Base-by-base conservation (phyloP, 108 stramenopile genomes). In the Cyclostephanos tholiformis region DNA sequence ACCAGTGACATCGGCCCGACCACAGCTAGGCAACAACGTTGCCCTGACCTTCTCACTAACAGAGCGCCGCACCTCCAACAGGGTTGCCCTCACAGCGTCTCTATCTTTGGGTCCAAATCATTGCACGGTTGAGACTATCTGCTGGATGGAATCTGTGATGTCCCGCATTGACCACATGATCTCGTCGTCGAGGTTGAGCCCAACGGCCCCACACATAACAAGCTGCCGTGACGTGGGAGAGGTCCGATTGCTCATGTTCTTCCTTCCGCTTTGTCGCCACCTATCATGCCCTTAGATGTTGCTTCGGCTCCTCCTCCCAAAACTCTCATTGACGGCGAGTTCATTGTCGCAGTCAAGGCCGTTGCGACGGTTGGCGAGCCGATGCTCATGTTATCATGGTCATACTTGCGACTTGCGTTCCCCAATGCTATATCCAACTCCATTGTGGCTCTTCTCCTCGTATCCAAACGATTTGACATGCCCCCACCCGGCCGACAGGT, bases 91-190 rank as follows among this genome's bases (percentile, higher is more conserved):
- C 44, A 71, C 59, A 12, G 70, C 70, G 2, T 71, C 58, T 29
- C 51, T 70, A 32, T 70, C 69, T 6, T 70, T 57, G 9, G 69
- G 69, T 19, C 69, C 69, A 17, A 70, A 59, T 20, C 20, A 0
- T 25, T 38, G 49, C 29, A 70, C 57, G 29, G 67, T 68, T 9
- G 57, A 25, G 27, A 70, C 2, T 41, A 70, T 70, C 32, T 70
- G 69, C 11, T 56, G 32, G n/a, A 70, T 1, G 0, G 69, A 35
- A 29, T 50, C 69, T 12, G 26, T 48, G 19, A 52, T 57, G 27
- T 70, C 69, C 43, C 58, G 35, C 13, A 70, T 41, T 1, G 57
- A 70, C 14, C 57, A 56, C 56, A 25, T 70, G 29, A 59, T 38
- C 23, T 70, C 69, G 26, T 57, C 56, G 26, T 53, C 25, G 41